phyloP scores from a whole-genome alignment of 768 basidiomycete genomes.

The Lanmaoa pseudosensibilis region DNA sequence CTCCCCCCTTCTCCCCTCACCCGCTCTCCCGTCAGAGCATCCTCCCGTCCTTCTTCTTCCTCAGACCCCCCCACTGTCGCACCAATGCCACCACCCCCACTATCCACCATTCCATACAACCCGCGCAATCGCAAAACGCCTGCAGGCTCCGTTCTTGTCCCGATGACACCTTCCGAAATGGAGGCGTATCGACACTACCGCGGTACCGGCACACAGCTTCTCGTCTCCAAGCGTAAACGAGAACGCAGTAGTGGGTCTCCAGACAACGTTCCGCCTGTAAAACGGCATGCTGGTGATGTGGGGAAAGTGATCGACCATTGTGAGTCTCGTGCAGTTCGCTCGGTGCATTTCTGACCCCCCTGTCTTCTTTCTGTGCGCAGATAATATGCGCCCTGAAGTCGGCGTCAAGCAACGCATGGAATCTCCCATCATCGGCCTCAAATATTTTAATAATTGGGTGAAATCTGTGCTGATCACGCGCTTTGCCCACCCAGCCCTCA shows the following conservation, averaged over 20 bases:
- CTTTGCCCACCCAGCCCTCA: constrained; percentile 74
- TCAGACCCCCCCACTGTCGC: constrained; percentile 26
- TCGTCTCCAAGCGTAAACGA: constrained; percentile 54
- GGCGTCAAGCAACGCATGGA: constrained; percentile 79
- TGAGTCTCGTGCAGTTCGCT: constrained; percentile 37
- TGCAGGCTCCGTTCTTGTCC: constrained; percentile 59
- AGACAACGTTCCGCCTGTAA: constrained; percentile 43
- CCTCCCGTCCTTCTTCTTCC: constrained; percentile 40
- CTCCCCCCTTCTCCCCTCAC: constrained; percentile 32
- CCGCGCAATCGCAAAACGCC: constrained; percentile 63
- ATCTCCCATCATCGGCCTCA: constrained; percentile 95
- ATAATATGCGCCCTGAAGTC: constrained; percentile 92
- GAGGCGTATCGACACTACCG: constrained; percentile 56
- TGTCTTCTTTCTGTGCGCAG: constrained; percentile 39
- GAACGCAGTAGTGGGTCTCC: constrained; percentile 36
- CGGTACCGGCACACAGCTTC: constrained; percentile 54
- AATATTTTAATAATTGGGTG: constrained; percentile 99
- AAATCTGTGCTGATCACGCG: constrained; percentile 95
- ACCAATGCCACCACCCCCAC: constrained; percentile 30
- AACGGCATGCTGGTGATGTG: constrained; percentile 66
- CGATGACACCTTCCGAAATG: constrained; percentile 63
- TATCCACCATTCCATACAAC: constrained; percentile 56
- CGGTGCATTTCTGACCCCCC: constrained; percentile 4
- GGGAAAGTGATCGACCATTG: constrained; percentile 78
- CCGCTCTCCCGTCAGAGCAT: constrained; percentile 26